phyloP scores from a whole-genome alignment of 495 filamentous ascomycete species.

The Penicillium verhagenii region DNA sequence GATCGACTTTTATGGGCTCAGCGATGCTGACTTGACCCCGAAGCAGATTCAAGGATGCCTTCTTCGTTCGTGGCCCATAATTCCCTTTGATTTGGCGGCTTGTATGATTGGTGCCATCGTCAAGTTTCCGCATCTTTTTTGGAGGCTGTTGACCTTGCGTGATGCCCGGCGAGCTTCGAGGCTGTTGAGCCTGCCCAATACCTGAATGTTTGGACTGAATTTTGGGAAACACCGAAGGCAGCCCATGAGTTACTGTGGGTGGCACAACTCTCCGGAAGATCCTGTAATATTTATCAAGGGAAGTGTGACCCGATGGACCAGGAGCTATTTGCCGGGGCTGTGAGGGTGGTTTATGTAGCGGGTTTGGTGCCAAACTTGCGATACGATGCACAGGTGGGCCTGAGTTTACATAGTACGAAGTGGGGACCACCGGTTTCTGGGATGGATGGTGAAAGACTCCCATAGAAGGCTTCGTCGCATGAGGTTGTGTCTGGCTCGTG shows the following conservation, averaged over 20 bases:
- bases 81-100: background rate
- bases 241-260: no score
- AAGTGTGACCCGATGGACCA: no score
- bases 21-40: no score
- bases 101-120: slow-evolving; percentile 5
- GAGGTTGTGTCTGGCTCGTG: background rate
- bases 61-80: background rate
- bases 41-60: background rate
- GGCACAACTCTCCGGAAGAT: no score
- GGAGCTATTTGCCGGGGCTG: no score
- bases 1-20: no score
- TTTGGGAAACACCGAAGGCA: no score
- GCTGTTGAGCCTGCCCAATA: background rate
- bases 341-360: no score
- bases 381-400: background rate
- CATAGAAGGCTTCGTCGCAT: background rate
- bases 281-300: no score
- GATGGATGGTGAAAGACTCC: background rate
- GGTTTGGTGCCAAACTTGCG: no score
- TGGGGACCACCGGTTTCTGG: background rate
- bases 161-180: background rate
- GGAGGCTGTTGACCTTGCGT: background rate
- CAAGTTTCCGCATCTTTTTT: slow-evolving; percentile 1
- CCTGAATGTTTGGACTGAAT: background rate
- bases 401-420: background rate